Base-by-base conservation (phyloP, 1,284 basidiomycete genomes). In the Cystobasidium pallidum region DNA sequence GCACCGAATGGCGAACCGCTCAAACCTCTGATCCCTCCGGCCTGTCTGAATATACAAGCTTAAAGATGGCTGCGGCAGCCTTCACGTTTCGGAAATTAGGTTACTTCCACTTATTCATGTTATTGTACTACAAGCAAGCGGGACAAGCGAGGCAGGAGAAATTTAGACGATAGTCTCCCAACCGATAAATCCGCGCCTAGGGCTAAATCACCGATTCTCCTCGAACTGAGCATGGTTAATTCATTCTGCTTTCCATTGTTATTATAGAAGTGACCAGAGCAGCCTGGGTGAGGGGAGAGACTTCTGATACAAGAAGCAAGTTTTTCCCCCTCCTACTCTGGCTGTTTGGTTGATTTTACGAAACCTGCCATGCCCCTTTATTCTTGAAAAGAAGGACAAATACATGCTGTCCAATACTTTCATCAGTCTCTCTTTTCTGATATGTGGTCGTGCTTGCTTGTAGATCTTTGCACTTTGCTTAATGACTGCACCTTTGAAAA, bases 401-500 rank as follows among this genome's bases (percentile, higher is more conserved):
- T 51, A 64, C 62, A 64, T 64, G 62, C 43, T 64, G 62, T 64
- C 62, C 62, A 39, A 28, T 24, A 13, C 36, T 43, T 41, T 61
- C 39, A 26, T 43, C 34, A n/a, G 0, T 19, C 3, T 34, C 32
- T 57, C 36, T 15, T n/a, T n/a, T 57, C 28, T 57, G 11, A 19
- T 15, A 3, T n/a, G 8, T 3, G 15, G 11, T 45, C 43, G 4
- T 15, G 6, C 11, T 45, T 45, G 43, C 43, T 45, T 45, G 43
- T 19, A n/a, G 19, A 8, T 45, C n/a, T 19, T 45, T 45, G 6
- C 15, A 45, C 43, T 45, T 45, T 45, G 43, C 43, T 45, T 15
- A 8, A 45, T 13, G 6, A 45, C 43, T 45, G 6, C 43, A n/a
- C n/a, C 15, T 8, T 41, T 41, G 8, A 41, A 8, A 41, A 41